These are phyloP conservation scores for Suillus subaureus DNA, from an alignment of 768 basidiomycete species.

Conservation along the genomic window DNA sequence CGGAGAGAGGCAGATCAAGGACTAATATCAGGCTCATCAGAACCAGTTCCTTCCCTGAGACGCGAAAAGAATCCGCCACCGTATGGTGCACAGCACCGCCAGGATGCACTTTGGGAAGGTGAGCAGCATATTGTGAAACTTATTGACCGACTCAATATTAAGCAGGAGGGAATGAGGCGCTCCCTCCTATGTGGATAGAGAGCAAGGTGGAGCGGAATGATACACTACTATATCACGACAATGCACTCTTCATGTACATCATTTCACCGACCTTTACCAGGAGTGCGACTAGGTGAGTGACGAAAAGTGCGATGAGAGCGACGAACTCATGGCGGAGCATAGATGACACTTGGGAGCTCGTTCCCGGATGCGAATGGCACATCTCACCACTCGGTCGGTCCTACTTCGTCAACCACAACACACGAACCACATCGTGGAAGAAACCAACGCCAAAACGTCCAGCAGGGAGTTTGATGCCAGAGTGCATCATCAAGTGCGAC, in stretches of 20 bases:
- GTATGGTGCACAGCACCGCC: slow-evolving; percentile 3
- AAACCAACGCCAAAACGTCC: not conserved
- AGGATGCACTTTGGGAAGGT: slow-evolving; percentile 6
- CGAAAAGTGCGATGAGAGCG: not conserved
- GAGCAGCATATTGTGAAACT: not conserved
- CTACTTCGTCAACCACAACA: not conserved
- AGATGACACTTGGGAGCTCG: not conserved
- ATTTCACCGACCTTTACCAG: not conserved
- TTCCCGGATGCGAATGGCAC: not conserved
- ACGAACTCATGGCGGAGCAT: not conserved
- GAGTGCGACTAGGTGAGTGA: not conserved
- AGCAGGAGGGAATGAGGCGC: not conserved
- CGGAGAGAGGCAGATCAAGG: not conserved
- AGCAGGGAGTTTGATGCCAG: not conserved
- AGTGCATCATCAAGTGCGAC: not conserved
- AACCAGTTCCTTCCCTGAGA: not conserved
- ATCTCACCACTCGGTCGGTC: not conserved
- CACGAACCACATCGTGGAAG: not conserved
- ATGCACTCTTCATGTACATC: not conserved
- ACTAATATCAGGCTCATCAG: not conserved
- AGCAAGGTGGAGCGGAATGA: too few species aligned
- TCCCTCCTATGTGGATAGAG: not conserved
- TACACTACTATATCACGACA: not conserved
- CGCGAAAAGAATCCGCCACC: too few species aligned
- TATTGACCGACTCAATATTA: not conserved